Evolutionary conservation across 2,329 filamentous ascomycete species (phyloP).

Genomic region (Diplodia sapinea): DNA sequence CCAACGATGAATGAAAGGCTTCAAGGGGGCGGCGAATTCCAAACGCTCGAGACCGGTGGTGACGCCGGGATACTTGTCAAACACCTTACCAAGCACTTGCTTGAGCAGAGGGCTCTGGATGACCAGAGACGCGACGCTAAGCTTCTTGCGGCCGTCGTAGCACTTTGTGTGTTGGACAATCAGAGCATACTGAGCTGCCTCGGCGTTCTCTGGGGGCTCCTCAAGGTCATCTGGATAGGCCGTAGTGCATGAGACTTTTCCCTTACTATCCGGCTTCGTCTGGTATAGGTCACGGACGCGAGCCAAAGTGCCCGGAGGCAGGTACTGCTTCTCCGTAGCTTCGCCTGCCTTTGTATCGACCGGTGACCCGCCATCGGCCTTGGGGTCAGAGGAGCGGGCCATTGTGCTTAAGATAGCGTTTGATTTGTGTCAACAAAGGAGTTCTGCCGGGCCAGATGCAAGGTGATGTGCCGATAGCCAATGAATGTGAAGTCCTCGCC

Average conservation of each 20-base stretch:
- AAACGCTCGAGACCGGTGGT: constrained; percentile 42
- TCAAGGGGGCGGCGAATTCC: constrained; percentile 44
- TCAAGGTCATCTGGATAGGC: constrained; percentile 30
- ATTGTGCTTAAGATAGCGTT: not conserved
- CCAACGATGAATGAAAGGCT: constrained; percentile 48
- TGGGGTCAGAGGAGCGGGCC: not conserved
- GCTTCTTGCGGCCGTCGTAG: constrained; percentile 33
- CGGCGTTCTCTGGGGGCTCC: constrained; percentile 34
- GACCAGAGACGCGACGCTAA: constrained; percentile 40
- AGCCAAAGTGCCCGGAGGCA: constrained; percentile 20
- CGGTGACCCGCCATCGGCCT: too few species aligned
- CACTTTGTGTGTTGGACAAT: constrained; percentile 36
- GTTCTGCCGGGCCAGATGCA: not conserved
- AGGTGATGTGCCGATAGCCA: too few species aligned
- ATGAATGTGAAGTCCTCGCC: too few species aligned
- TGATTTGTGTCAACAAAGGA: not conserved
- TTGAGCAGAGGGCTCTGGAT: constrained; percentile 46
- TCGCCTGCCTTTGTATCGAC: not conserved
- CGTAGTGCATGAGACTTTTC: constrained; percentile 29
- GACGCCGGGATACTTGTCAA: constrained; percentile 44
- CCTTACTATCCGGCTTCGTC: constrained; percentile 26
- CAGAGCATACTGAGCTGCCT: constrained; percentile 34
- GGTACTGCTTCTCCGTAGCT: not conserved
- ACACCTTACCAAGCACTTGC: constrained; percentile 41
- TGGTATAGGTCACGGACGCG: constrained; percentile 28